Evolutionary conservation across 345 rosid genomes (phyloP).

Genomic region (Gossypium raimondii): DNA sequence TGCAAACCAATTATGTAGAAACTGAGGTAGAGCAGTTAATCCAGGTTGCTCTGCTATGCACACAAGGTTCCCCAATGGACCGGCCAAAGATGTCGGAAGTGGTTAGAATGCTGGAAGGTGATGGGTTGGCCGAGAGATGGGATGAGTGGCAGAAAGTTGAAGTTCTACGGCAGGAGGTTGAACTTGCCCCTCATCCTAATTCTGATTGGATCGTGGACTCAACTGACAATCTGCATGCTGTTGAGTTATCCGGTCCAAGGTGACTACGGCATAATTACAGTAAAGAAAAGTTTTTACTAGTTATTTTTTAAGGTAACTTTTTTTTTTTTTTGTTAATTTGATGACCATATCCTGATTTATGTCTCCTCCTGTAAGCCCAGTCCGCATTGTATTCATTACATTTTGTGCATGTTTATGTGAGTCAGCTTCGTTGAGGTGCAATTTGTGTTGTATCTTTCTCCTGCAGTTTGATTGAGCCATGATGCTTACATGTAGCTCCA

Average conservation of each 20-base stretch:
- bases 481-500: slow-evolving; percentile 10
- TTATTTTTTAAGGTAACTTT: slow-evolving; percentile 21
- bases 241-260: slow-evolving; percentile 95
- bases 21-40: slow-evolving; percentile 85
- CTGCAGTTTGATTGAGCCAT: slow-evolving; percentile 22
- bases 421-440: slow-evolving; percentile 35
- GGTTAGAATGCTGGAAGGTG: slow-evolving; percentile 95
- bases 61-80: slow-evolving; percentile 89
- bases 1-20: slow-evolving; percentile 63
- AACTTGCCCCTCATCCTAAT: slow-evolving; percentile 60
- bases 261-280: slow-evolving; percentile 36
- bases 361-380: slow-evolving; percentile 30
- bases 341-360: slow-evolving; percentile 31
- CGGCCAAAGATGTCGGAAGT: slow-evolving; percentile 97
- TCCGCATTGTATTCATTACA: slow-evolving; percentile 47
- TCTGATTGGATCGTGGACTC: slow-evolving; percentile 93
- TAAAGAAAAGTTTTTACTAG: slow-evolving; percentile 20
- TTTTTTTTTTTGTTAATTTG: slow-evolving; percentile 13
- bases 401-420: slow-evolving; percentile 42
- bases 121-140: slow-evolving; percentile 87
- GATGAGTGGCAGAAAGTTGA: slow-evolving; percentile 98
- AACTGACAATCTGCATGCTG: slow-evolving; percentile 83
- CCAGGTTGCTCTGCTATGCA: slow-evolving; percentile 91
- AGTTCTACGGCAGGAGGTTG: slow-evolving; percentile 77
- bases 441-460: slow-evolving; percentile 26